These are phyloP conservation scores for Sporothrix globosa DNA, from an alignment of 2,329 filamentous ascomycete species.

Conservation along the genomic window DNA sequence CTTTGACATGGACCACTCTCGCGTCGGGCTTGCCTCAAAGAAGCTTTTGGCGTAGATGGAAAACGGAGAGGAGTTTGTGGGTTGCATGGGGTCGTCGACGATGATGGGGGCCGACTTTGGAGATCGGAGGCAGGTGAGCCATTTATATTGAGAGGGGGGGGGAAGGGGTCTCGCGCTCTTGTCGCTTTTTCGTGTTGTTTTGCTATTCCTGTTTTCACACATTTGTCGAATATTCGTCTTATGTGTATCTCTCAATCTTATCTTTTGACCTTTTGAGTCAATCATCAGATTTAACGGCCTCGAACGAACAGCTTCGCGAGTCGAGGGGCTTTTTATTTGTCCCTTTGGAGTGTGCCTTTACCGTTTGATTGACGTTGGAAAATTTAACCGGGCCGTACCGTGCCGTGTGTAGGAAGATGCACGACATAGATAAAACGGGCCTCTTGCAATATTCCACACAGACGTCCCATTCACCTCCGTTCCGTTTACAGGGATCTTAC, in stretches of 20 bases:
- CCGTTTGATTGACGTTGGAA: conserved; percentile 5
- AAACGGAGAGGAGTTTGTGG: background rate
- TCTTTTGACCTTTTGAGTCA: background rate
- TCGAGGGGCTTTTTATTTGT: background rate
- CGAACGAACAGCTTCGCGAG: too few species aligned
- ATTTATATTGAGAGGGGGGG: background rate
- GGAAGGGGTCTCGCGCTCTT: background rate
- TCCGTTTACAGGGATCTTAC: conserved; percentile 13
- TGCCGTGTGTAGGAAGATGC: background rate
- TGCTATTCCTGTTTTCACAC: background rate
- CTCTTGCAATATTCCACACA: background rate
- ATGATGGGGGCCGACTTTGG: too few species aligned
- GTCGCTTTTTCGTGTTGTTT: background rate
- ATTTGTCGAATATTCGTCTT: background rate
- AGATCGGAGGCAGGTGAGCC: background rate
- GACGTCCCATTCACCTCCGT: background rate
- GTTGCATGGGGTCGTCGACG: background rate
- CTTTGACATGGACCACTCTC: conserved; percentile 60
- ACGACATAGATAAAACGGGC: background rate
- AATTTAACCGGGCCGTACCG: conserved; percentile 22
- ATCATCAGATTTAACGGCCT: background rate
- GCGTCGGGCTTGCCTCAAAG: conserved; percentile 54
- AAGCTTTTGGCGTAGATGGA: conserved; percentile 38
- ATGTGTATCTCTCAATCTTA: background rate
- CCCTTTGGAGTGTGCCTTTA: background rate